Conservation (phyloP, 2,329 filamentous ascomycete species). For the Monilinia fructigena region DNA sequence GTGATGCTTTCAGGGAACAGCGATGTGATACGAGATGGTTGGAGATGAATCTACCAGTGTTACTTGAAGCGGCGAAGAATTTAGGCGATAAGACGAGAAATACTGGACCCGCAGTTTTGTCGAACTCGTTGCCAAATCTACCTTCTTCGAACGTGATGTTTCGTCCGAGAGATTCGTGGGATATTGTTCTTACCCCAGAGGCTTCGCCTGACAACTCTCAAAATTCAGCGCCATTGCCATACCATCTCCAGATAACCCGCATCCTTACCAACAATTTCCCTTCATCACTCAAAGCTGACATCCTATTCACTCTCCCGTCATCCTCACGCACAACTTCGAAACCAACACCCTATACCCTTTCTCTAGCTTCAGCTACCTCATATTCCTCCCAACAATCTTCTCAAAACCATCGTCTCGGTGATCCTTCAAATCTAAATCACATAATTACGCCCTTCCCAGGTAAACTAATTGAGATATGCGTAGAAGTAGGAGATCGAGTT, state of each 20-base stretch:
- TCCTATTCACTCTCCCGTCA: slow-evolving; percentile 55
- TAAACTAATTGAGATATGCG: background rate
- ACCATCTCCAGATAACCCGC: slow-evolving; percentile 54
- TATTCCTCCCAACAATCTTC: slow-evolving; percentile 42
- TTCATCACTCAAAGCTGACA: slow-evolving; percentile 46
- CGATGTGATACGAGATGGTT: slow-evolving; percentile 58
- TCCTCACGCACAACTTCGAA: slow-evolving; percentile 51
- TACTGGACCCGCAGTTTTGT: slow-evolving; percentile 38
- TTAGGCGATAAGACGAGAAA: slow-evolving; percentile 19
- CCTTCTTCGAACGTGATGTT: slow-evolving; percentile 48
- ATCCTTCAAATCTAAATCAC: background rate
- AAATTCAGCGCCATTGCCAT: slow-evolving; percentile 36
- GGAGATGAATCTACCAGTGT: slow-evolving; percentile 46
- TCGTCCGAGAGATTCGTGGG: slow-evolving; percentile 59
- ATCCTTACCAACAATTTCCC: slow-evolving; percentile 42
- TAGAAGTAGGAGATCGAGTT: background rate
- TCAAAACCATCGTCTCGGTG: background rate
- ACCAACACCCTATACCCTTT: slow-evolving; percentile 46
- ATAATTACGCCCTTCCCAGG: slow-evolving; percentile 6
- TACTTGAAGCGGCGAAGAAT: slow-evolving; percentile 40
- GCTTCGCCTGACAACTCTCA: slow-evolving; percentile 21
- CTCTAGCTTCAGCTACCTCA: slow-evolving; percentile 44
- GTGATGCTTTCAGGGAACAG: slow-evolving; percentile 50
- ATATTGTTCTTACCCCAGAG: slow-evolving; percentile 47
- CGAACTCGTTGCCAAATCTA: slow-evolving; percentile 30